Evolutionary conservation across 2,329 filamentous ascomycete genomes (phyloP).

Genomic region (Chalaropsis thielavioides): DNA sequence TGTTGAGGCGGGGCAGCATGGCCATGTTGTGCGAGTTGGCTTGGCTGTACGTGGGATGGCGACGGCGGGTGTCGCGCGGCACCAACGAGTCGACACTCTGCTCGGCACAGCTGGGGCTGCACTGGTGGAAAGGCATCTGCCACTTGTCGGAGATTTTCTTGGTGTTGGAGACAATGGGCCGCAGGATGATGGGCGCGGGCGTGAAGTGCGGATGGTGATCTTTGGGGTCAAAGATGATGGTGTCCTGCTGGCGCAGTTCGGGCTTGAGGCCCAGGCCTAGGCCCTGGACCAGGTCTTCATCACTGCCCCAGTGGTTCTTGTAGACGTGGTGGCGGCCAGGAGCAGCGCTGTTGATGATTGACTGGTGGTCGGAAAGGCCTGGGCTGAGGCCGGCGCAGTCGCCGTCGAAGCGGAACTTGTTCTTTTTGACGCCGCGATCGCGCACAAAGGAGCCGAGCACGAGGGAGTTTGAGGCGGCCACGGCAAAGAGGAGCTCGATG

Average conservation of each 20-base stretch:
- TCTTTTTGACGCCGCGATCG: slow-evolving; percentile 80
- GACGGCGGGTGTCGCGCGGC: slow-evolving; percentile 23
- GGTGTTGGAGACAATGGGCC: slow-evolving; percentile 20
- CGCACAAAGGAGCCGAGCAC: slow-evolving; percentile 86
- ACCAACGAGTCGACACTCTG: slow-evolving; percentile 34
- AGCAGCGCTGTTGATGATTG: slow-evolving; percentile 21
- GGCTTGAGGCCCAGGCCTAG: slow-evolving; percentile 55
- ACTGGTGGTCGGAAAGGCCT: slow-evolving; percentile 8
- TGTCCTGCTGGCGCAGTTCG: slow-evolving; percentile 29
- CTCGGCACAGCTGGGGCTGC: slow-evolving; percentile 27
- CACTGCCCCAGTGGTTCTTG: slow-evolving; percentile 62
- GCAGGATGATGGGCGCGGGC: slow-evolving; percentile 24
- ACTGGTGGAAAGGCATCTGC: slow-evolving; percentile 31
- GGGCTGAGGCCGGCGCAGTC: slow-evolving; percentile 12
- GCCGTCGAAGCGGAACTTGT: slow-evolving; percentile 49
- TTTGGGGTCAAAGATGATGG: slow-evolving; percentile 19
- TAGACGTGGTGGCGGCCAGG: slow-evolving; percentile 32
- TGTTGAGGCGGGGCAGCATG: slow-evolving; percentile 27
- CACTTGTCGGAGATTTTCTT: slow-evolving; percentile 28
- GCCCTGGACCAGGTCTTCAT: slow-evolving; percentile 75
- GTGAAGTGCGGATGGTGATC: slow-evolving; percentile 24
- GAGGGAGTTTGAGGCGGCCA: slow-evolving; percentile 72
- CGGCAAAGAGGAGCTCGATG: slow-evolving; percentile 77
- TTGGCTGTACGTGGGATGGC: slow-evolving; percentile 10
- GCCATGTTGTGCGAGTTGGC: slow-evolving; percentile 19